A percentile compares a stretch with the other conserved stretches of the same genome.
These are phyloP conservation scores for Colletotrichum echinochloae DNA, from an alignment of 2,329 filamentous ascomycete genomes.

Conservation along the genomic window DNA sequence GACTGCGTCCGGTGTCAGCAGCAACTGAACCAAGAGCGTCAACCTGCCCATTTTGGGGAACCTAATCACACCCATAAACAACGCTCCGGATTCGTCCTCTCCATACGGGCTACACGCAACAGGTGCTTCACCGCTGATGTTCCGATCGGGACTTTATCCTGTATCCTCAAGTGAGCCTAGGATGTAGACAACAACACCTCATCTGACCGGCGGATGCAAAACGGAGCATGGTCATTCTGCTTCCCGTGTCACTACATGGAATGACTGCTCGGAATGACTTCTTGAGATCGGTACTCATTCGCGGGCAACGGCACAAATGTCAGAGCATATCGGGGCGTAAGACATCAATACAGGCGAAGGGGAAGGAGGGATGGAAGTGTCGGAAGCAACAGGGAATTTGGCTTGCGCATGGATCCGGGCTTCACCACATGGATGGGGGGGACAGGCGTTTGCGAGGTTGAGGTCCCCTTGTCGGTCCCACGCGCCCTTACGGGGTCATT, in stretches of 20 bases:
- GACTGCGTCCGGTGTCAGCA: conserved; percentile 29
- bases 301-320: conserved; percentile 24
- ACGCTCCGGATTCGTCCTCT: conserved; percentile 9
- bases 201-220: conserved; percentile 21
- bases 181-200: conserved; percentile 19
- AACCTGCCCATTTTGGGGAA: conserved; percentile 10
- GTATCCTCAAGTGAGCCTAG: conserved; percentile 2
- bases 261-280: conserved; percentile 31
- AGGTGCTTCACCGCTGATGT: conserved; percentile 13
- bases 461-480: conserved; percentile 16
- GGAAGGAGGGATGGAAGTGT: conserved; percentile 7
- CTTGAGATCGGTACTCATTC: conserved; percentile 26
- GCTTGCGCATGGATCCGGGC: conserved; percentile 24
- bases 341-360: conserved; percentile 13
- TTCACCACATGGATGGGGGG: conserved; percentile 20
- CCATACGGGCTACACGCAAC: conserved; percentile 16
- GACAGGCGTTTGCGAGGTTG: conserved; percentile 31
- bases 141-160: background rate
- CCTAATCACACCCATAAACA: conserved; percentile 16
- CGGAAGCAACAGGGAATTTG: conserved; percentile 15
- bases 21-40: conserved; percentile 17
- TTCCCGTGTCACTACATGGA: conserved; percentile 19
- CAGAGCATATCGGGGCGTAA: conserved; percentile 21
- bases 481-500: background rate
- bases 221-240: conserved; percentile 1